A percentile compares a stretch with the other conserved stretches of the same genome.
Conservation (phyloP, 2,329 filamentous ascomycete genomes). For the Sphaerulina populicola region DNA sequence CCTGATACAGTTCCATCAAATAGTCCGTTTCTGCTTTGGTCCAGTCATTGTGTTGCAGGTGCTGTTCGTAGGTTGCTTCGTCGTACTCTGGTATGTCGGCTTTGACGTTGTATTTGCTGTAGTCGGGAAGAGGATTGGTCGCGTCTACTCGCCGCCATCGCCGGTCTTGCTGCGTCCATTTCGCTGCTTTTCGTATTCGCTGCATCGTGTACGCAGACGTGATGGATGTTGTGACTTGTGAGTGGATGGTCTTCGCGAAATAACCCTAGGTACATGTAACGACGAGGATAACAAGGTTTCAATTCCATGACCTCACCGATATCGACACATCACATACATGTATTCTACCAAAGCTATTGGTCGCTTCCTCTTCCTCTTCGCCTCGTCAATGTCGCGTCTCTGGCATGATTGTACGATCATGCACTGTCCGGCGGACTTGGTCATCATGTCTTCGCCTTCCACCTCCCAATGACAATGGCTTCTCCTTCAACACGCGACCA, state of each 20-base stretch:
- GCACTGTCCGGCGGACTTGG: constrained; percentile 25
- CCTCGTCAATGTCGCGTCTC: constrained; percentile 19
- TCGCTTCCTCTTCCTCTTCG: not conserved
- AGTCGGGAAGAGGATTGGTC: constrained; percentile 34
- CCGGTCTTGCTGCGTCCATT: constrained; percentile 12
- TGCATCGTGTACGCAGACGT: constrained; percentile 3
- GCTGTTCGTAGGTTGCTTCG: constrained; percentile 73
- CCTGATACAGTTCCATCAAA: constrained; percentile 62
- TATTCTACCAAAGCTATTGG: not conserved
- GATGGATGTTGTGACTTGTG: not conserved
- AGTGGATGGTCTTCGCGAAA: not conserved
- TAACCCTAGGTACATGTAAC: too few species aligned
- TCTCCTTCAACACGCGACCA: constrained; percentile 8
- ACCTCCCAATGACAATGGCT: not conserved
- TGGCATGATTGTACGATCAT: constrained; percentile 30
- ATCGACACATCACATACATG: too few species aligned
- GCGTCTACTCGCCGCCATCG: constrained; percentile 12
- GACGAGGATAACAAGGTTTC: too few species aligned
- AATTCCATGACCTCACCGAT: too few species aligned
- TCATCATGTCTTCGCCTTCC: constrained; percentile 3
- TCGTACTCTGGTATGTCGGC: constrained; percentile 72
- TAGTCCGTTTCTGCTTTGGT: constrained; percentile 91
- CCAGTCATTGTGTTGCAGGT: constrained; percentile 61
- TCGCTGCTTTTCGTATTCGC: constrained; percentile 15
- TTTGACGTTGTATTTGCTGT: constrained; percentile 81